A percentile compares a stretch with the other conserved stretches of the same genome.
Evolutionary conservation across 371 early-diverging fungal genomes (phyloP).

Genomic region (Mortierella sp.): DNA sequence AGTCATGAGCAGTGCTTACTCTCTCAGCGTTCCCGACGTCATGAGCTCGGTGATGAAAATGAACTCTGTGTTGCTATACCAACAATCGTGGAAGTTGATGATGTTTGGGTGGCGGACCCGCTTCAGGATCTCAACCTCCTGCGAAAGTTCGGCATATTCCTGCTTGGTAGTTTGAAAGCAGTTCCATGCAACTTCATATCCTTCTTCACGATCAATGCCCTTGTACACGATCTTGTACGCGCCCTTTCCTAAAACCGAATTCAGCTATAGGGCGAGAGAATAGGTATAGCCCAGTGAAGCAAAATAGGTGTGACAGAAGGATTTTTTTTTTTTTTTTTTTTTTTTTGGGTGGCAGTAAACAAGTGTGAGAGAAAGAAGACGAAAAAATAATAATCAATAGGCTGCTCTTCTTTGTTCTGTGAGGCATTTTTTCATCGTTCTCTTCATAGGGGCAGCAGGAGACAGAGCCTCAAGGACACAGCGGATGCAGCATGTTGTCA

Average conservation of each 20-base stretch:
- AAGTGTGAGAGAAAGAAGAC: too few species aligned
- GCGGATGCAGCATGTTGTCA: too few species aligned
- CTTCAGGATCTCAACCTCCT: slow-evolving; percentile 81
- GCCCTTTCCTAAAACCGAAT: slow-evolving; percentile 66
- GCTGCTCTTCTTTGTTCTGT: too few species aligned
- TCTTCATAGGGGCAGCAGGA: too few species aligned
- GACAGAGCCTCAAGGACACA: too few species aligned
- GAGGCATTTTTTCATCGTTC: too few species aligned
- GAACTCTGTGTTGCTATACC: slow-evolving; percentile 73
- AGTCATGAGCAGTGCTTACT: slow-evolving; percentile 28
- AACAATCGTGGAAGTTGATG: slow-evolving; percentile 81
- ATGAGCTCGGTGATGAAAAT: slow-evolving; percentile 92
- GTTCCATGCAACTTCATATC: slow-evolving; percentile 95
- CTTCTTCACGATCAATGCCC: slow-evolving; percentile 88
- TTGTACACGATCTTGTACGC: slow-evolving; percentile 91
- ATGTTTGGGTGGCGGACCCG: slow-evolving; percentile 83
- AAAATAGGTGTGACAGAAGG: slow-evolving; percentile 9
- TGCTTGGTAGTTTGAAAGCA: slow-evolving; percentile 67
- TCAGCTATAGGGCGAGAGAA: slow-evolving; percentile 38
- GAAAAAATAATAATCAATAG: too few species aligned
- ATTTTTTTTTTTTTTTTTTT: slow-evolving; percentile 27
- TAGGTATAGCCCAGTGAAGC: not conserved
- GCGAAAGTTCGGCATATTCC: slow-evolving; percentile 71
- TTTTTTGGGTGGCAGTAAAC: not conserved
- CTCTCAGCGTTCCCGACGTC: slow-evolving; percentile 85